A percentile compares a stretch with the other conserved stretches of the same genome.
Evolutionary conservation across 2,329 filamentous ascomycete species (phyloP).

Genomic region (Rutstroemia sp.): DNA sequence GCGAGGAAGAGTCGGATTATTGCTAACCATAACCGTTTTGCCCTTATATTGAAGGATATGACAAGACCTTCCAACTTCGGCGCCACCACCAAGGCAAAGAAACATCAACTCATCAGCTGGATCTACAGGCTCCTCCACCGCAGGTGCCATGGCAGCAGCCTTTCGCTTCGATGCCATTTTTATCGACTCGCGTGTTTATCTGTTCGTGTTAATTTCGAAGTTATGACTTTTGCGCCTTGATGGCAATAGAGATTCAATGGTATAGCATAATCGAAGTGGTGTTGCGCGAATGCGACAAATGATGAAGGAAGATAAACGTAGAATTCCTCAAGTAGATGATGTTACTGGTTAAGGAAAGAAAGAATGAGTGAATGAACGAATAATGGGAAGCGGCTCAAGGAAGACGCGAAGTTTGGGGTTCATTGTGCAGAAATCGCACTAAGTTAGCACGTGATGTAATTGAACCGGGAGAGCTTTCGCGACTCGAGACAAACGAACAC

Average conservation of each 20-base stretch:
- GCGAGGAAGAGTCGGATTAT: neutral
- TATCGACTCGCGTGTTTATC: neutral
- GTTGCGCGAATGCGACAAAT: neutral
- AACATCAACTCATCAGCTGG: conserved; percentile 93
- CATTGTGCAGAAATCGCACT: neutral
- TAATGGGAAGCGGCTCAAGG: neutral
- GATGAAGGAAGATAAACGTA: neutral
- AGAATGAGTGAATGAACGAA: neutral
- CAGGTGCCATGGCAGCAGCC: conserved; percentile 62
- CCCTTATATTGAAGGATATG: conserved; percentile 99
- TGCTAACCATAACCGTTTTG: conserved; percentile 90
- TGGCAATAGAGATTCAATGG: neutral
- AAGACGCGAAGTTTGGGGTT: conserved; percentile 8
- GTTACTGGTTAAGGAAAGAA: neutral
- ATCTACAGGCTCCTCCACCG: conserved; percentile 78
- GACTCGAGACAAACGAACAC: conserved; percentile 6
- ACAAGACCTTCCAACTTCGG: conserved; percentile 94
- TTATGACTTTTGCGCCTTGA: neutral
- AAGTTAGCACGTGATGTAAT: neutral
- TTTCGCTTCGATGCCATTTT: conserved; percentile 95
- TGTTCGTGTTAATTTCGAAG: neutral
- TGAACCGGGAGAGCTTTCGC: conserved; percentile 8
- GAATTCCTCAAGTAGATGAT: neutral
- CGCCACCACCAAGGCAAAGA: conserved; percentile 86
- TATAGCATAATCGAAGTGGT: neutral